Base-by-base conservation (phyloP, 805 yeast genomes). In the Hyphopichia homilentoma region DNA sequence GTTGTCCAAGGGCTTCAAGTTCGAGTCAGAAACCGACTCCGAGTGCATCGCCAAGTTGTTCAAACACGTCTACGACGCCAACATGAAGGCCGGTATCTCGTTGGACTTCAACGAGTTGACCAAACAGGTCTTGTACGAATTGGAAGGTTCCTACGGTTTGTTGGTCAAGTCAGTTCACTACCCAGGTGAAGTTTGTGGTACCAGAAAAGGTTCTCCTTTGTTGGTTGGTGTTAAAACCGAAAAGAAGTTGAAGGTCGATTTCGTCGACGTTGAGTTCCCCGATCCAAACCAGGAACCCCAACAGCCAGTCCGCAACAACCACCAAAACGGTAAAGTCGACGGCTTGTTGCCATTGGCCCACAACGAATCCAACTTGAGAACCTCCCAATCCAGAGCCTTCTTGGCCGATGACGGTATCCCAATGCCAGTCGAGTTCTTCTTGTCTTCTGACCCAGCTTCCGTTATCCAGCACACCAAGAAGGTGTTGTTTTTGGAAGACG, bases 121-220 rank as follows among this genome's bases (percentile, higher is more conserved):
- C 47, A 93, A 90, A 62, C 86, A 87, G 51, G 97, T 88, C 13
- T 71, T 93, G 45, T 76, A 81, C 51, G 97, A 93, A 65, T 75
- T 93, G 48, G 96, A 93, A 65, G 99, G 99, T 49, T 93, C 98
- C 17, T 93, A 90, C 59, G 99, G 98, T 64, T 71, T 93, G 56
- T 74, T 93, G 55, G 93, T 93, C 50, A 90, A 85, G 65, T 87
- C 96, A 3, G 63, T 76, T 30, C 96, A 87, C 63, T 93, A 79
- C 66, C 98, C 98, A 26, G 85, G 90, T 61, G 98, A 93, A 70
- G 80, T 89, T 31, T 83, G 90, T 52, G 97, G 96, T 47, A 88
- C 97, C 27, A 84, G 97, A 71, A 93, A 89, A 64, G 99, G 99
- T 52, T 89, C 97, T 30, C 99, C 99, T 15, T 72, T 93, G 56